Conservation (phyloP, 2,329 filamentous ascomycete genomes). For the Celoporthe dispersa region DNA sequence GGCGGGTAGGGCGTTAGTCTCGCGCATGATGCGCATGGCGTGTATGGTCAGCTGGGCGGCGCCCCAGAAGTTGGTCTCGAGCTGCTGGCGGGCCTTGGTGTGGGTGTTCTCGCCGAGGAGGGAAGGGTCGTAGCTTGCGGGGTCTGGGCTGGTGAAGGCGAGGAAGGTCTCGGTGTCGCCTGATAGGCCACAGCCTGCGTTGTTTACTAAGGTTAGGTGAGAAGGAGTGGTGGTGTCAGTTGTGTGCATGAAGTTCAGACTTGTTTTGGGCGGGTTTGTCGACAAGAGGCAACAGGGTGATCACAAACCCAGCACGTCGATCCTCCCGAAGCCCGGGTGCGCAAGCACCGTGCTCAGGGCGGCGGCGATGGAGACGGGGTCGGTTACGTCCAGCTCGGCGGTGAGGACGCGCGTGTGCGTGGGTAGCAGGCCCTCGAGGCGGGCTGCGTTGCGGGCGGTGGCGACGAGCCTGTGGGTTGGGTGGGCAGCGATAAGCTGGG, state of each 20-base stretch:
- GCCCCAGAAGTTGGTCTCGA: constrained; percentile 41
- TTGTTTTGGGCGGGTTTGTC: too few species aligned
- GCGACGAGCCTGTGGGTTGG: constrained; percentile 35
- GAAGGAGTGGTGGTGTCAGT: background rate
- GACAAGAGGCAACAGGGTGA: background rate
- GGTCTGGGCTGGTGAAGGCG: background rate
- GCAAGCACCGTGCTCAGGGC: constrained; percentile 40
- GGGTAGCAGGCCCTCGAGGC: constrained; percentile 42
- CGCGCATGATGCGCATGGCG: constrained; percentile 38
- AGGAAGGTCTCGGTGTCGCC: constrained; percentile 37
- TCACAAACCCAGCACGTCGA: constrained; percentile 37
- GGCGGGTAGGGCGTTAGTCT: constrained; percentile 31
- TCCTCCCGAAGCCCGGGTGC: constrained; percentile 39
- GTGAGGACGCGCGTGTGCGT: constrained; percentile 42
- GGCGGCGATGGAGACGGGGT: constrained; percentile 35
- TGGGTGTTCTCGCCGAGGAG: constrained; percentile 28
- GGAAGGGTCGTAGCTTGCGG: constrained; percentile 18
- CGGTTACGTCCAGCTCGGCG: constrained; percentile 50
- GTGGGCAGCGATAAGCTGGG: constrained; percentile 33
- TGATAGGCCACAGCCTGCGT: constrained; percentile 49
- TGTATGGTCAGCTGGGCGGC: constrained; percentile 34
- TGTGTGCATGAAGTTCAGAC: background rate
- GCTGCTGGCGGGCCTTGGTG: constrained; percentile 30
- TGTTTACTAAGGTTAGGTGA: constrained; percentile 34
- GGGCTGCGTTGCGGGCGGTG: constrained; percentile 41